Percentiles rank a stretch among this genome's conserved stretches.
phyloP scores from a whole-genome alignment of 2,329 filamentous ascomycete species.

The Plenodomus biglobosus region DNA sequence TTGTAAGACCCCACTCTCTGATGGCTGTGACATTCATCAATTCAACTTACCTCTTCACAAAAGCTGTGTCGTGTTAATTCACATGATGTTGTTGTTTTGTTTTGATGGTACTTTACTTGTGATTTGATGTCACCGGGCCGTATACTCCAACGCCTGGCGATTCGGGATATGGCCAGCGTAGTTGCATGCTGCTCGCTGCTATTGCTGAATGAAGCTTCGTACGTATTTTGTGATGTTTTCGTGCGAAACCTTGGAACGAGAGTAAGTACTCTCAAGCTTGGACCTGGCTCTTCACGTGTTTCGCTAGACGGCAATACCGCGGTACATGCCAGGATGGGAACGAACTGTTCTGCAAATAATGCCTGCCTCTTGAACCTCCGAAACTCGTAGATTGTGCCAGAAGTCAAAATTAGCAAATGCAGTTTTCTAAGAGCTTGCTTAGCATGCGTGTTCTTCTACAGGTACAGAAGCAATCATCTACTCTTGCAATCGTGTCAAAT shows the following conservation, averaged over 20 bases:
- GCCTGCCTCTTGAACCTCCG: no score
- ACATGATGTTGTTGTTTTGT: conserved; percentile 3
- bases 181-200: conserved; percentile 17
- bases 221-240: neutral
- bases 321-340: no score
- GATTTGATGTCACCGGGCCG: conserved; percentile 35
- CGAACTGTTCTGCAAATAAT: no score
- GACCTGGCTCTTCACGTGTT: neutral
- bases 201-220: neutral
- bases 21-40: no score
- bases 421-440: no score
- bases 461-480: no score
- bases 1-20: neutral
- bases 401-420: no score
- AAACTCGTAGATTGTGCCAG: no score
- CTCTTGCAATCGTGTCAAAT: no score
- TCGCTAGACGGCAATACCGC: neutral
- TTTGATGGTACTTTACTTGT: conserved; percentile 27
- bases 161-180: conserved; percentile 30
- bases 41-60: conserved; percentile 38
- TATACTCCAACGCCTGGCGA: conserved; percentile 24
- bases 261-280: neutral
- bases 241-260: neutral
- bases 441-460: no score
- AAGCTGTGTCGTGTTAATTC: conserved; percentile 31